Evolutionary conservation across 1,284 basidiomycete species (phyloP), one percentile per base, ranked within the genome.

Genomic region (Ceratobasidium sp.): DNA sequence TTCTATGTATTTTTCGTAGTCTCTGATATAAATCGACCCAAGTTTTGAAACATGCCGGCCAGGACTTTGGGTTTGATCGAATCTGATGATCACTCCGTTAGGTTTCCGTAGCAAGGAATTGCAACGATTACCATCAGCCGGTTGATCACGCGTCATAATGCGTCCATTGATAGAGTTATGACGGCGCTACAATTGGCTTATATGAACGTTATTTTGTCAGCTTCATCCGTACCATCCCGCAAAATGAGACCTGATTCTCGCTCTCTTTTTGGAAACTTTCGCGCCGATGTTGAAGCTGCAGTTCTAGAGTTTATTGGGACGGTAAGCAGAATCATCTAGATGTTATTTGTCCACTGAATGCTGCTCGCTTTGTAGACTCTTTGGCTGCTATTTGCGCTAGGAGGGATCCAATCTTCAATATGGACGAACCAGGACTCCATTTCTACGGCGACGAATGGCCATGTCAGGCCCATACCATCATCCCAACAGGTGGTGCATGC

Each of bases 221-320:
- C n/a, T n/a, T n/a, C n/a, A n/a, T n/a, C n/a, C 46, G 10, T 57
- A n/a, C 57, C 43, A 18, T 21, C 26, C 21, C 53, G 12, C 64
- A 57, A 6, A 12, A 57, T 57, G 50, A 69, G 57, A 34, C 55
- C 64, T 12, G 64, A 69, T 28, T 69, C 64, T 41, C 34, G 30
- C 18, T 69, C 64, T 34, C 39, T 69, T 10, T 69, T 69, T 43
- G 52, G 64, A 6, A 69, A 69, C 26, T n/a, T 74, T 1, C 64
- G 52, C n/a, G 50, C 34, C n/a, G 74, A 75, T 34, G 9, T 73
- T 28, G 57, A 75, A 16, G 74, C 74, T 39, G 74, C 74, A 5
- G 26, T 41, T 16, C 72, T 75, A 28, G 74, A 75, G 39, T 75
- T 75, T 55, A 52, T 65, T n/a, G 74, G 74, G 6, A 75, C 74